Conservation (phyloP, 108 stramenopile genomes). For the Aurantiochytrium sp. region DNA sequence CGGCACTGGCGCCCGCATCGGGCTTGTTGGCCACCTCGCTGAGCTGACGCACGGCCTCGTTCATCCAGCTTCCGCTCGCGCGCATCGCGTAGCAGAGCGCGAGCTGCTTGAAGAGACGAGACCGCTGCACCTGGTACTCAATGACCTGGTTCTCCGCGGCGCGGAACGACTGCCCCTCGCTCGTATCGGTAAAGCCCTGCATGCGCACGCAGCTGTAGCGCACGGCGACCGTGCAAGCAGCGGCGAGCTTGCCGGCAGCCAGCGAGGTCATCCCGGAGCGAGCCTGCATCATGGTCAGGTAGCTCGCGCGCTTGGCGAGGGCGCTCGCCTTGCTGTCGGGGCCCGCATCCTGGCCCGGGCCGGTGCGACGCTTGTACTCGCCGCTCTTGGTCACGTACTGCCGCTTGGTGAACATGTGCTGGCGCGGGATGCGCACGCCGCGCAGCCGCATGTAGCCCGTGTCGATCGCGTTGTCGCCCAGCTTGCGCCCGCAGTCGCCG, state of each 20-base stretch:
- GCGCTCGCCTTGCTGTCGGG: constrained; percentile 56
- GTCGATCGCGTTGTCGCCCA: constrained; percentile 91
- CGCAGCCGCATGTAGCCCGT: constrained; percentile 84
- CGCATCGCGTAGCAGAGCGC: constrained; percentile 48
- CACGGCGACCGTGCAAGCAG: constrained; percentile 77
- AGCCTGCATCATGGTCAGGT: constrained; percentile 96
- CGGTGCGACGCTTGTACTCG: constrained; percentile 66
- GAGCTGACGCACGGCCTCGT: neutral
- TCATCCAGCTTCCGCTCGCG: constrained; percentile 37
- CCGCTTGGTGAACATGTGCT: constrained; percentile 73
- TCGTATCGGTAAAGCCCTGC: constrained; percentile 67
- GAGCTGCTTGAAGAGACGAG: constrained; percentile 47
- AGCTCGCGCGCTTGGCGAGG: constrained; percentile 70
- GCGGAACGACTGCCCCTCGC: neutral
- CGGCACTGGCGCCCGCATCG: neutral
- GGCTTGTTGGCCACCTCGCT: neutral
- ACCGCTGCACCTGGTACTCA: constrained; percentile 53
- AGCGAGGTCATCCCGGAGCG: constrained; percentile 49
- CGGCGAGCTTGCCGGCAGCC: constrained; percentile 56
- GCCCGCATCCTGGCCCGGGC: constrained; percentile 69
- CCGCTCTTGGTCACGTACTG: neutral
- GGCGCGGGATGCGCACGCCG: constrained; percentile 74
- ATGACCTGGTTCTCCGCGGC: constrained; percentile 37
- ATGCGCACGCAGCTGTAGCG: constrained; percentile 84
- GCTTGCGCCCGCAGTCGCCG: constrained; percentile 94